Percentiles rank a stretch among this genome's conserved stretches.
Conservation (phyloP, 108 stramenopile genomes). For the Craspedostauros australis region DNA sequence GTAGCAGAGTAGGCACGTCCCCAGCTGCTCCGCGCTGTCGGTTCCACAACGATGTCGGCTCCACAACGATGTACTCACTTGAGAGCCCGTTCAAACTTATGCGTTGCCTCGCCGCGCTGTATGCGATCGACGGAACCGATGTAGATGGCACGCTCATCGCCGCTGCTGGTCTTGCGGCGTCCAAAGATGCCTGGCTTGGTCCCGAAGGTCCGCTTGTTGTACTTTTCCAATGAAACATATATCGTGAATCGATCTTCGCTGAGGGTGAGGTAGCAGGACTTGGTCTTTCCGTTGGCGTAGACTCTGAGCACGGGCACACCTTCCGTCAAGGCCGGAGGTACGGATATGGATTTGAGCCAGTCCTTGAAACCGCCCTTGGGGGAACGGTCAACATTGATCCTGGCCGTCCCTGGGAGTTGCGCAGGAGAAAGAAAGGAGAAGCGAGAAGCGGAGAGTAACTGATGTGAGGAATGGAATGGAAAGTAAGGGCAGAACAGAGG, state of each 20-base stretch:
- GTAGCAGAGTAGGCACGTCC: too few relatives aligned
- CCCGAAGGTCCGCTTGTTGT: not conserved
- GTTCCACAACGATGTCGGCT: too few relatives aligned
- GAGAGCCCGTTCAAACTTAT: slow-evolving; percentile 17
- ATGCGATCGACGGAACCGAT: slow-evolving; percentile 78
- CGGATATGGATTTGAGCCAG: slow-evolving; percentile 39
- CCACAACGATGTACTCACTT: too few relatives aligned
- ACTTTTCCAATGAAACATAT: slow-evolving; percentile 19
- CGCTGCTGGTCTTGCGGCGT: not conserved
- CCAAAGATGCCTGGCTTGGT: not conserved
- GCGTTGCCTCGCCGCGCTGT: slow-evolving; percentile 50
- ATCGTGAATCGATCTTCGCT: slow-evolving; percentile 68
- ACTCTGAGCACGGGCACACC: slow-evolving; percentile 59
- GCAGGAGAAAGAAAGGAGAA: too few relatives aligned
- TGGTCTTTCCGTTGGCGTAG: slow-evolving; percentile 54
- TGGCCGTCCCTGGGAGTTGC: too few relatives aligned
- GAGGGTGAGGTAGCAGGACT: slow-evolving; percentile 39
- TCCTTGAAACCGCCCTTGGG: slow-evolving; percentile 35
- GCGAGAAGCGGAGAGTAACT: too few relatives aligned
- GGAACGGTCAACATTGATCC: not conserved
- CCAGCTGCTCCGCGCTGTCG: too few relatives aligned
- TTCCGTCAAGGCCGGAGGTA: slow-evolving; percentile 38
- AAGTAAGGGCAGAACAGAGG: too few relatives aligned
- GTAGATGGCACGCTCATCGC: slow-evolving; percentile 42
- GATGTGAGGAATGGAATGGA: too few relatives aligned